A percentile compares a stretch with the other conserved stretches of the same genome.
Evolutionary conservation across 768 basidiomycete species (phyloP).

Genomic region (Boletus rubroflammeus): DNA sequence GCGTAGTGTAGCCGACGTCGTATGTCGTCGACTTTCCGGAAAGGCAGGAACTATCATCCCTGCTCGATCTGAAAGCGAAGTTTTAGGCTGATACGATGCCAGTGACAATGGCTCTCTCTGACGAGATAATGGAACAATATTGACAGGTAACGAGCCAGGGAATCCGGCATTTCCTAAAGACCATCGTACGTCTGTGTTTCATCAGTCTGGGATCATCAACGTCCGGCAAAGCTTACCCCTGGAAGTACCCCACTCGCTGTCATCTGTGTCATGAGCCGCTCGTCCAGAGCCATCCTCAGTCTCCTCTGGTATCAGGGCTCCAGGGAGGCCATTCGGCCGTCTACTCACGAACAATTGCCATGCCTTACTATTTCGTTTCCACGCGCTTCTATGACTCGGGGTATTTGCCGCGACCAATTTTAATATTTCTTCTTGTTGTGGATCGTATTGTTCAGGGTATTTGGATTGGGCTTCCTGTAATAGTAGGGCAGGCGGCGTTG

Average conservation of each 20-base stretch:
- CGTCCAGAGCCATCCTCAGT: constrained; percentile 28
- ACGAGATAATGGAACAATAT: constrained; percentile 43
- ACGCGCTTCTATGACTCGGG: constrained; percentile 69
- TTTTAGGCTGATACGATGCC: constrained; percentile 57
- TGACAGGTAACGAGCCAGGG: constrained; percentile 60
- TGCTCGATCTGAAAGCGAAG: constrained; percentile 39
- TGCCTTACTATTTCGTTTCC: constrained; percentile 59
- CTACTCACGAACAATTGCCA: constrained; percentile 58
- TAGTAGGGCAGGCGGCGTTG: not conserved
- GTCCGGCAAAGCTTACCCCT: constrained; percentile 20
- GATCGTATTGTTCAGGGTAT: constrained; percentile 29
- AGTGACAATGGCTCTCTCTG: constrained; percentile 42
- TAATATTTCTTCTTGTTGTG: constrained; percentile 51
- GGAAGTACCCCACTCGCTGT: constrained; percentile 25
- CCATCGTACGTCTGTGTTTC: constrained; percentile 23
- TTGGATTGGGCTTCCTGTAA: constrained; percentile 11
- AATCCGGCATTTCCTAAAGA: constrained; percentile 34
- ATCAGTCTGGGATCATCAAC: constrained; percentile 6
- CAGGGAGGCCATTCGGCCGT: constrained; percentile 26
- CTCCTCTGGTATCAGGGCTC: constrained; percentile 36
- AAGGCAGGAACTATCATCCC: constrained; percentile 30
- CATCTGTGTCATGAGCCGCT: constrained; percentile 15
- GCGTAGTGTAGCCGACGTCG: constrained; percentile 50
- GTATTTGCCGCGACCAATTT: constrained; percentile 65
- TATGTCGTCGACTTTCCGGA: constrained; percentile 15